Evolutionary conservation across 1,284 basidiomycete genomes (phyloP).

Genomic region (Athelia psychrophila): DNA sequence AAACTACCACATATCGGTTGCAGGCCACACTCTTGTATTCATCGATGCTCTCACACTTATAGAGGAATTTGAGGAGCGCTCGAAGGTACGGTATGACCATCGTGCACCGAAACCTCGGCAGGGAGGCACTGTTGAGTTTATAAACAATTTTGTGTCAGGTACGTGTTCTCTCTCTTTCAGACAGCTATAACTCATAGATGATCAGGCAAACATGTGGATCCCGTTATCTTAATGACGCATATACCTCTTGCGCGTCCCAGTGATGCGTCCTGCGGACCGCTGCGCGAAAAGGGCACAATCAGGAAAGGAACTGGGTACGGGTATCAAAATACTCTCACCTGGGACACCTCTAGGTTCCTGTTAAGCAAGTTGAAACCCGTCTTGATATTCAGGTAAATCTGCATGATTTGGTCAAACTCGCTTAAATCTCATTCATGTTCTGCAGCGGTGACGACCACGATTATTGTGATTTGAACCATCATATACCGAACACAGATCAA

Average conservation of each 20-base stretch:
- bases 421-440: constrained; percentile 43
- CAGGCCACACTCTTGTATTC: constrained; percentile 69
- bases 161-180: constrained; percentile 12
- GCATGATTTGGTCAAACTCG: not conserved
- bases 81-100: constrained; percentile 47
- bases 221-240: constrained; percentile 56
- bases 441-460: constrained; percentile 68
- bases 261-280: constrained; percentile 48
- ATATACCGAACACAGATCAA: constrained; percentile 14
- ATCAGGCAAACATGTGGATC: constrained; percentile 35
- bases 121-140: constrained; percentile 70
- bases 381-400: constrained; percentile 15
- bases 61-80: constrained; percentile 73
- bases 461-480: constrained; percentile 57
- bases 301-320: constrained; percentile 53
- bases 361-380: constrained; percentile 46
- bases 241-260: constrained; percentile 58
- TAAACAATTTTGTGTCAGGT: constrained; percentile 58
- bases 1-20: constrained; percentile 48
- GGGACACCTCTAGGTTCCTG: constrained; percentile 48
- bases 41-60: constrained; percentile 71
- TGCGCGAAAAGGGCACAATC: constrained; percentile 51
- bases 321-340: constrained; percentile 60
- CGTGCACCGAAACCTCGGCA: constrained; percentile 53
- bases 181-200: constrained; percentile 12